phyloP scores from a whole-genome alignment of 2,329 filamentous ascomycete genomes.

The Ascochyta fabae region DNA sequence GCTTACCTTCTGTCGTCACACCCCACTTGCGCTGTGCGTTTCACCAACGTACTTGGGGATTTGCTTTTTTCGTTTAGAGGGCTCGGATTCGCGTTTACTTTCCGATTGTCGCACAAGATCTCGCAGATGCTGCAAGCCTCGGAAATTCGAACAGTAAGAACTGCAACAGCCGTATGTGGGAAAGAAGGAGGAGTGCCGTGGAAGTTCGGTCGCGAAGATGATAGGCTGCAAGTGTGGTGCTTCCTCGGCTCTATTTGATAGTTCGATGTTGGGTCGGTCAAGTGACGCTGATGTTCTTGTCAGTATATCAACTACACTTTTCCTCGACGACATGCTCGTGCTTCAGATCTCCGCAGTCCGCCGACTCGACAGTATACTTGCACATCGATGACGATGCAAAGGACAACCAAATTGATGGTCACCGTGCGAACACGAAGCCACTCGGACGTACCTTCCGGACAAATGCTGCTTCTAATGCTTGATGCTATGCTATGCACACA shows the following conservation, averaged over 20 bases:
- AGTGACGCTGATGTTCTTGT: slow-evolving; percentile 26
- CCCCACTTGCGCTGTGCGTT: slow-evolving; percentile 20
- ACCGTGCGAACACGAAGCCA: neutral
- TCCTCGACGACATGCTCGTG: slow-evolving; percentile 21
- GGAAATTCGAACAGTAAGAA: neutral
- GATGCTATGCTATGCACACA: slow-evolving; percentile 18
- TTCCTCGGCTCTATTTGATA: slow-evolving; percentile 22
- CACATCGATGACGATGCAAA: neutral
- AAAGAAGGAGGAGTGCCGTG: slow-evolving; percentile 1
- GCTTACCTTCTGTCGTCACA: slow-evolving; percentile 42
- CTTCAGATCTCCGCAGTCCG: neutral
- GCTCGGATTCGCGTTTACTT: slow-evolving; percentile 3
- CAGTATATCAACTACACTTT: slow-evolving; percentile 44
- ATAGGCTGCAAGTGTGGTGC: slow-evolving; percentile 19
- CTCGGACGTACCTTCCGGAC: slow-evolving; percentile 29
- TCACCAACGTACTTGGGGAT: slow-evolving; percentile 4
- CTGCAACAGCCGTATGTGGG: slow-evolving; percentile 2
- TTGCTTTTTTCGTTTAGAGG: slow-evolving; percentile 10
- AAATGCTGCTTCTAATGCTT: neutral
- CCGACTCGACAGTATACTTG: slow-evolving; percentile 20
- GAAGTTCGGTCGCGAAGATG: slow-evolving; percentile 12
- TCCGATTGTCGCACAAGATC: slow-evolving; percentile 17
- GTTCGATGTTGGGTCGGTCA: neutral
- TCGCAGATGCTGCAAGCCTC: slow-evolving; percentile 11
- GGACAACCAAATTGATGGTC: neutral